Base-by-base conservation (phyloP, 805 yeast genomes). In the Candida ulmi region DNA sequence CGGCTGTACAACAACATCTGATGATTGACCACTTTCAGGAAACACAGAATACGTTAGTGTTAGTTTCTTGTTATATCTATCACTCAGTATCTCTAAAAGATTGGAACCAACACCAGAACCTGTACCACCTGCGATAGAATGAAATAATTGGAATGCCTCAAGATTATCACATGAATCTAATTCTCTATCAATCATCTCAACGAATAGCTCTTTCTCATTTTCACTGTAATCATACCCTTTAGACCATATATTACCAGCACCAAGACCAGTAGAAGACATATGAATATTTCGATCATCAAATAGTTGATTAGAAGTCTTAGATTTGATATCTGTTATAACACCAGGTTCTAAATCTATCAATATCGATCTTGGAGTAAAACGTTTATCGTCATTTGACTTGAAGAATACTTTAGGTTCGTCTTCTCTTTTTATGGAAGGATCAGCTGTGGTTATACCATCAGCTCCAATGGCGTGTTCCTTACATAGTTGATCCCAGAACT, bases 1-100 rank as follows among this genome's bases (percentile, higher is more conserved):
- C 0, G 99, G 98, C 57, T 93, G 98, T 5, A 95, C 96, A 16
- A 95, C 98, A n/a, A 90, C 97, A 52, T 91, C 98, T 2, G 95
- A 83, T 0, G 87, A 82, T 43, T 84, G 88, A 40, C 77, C 80
- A 35, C 79, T 74, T 27, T 74, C 75, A 1, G 96, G 96, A 55
- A 93, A 90, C 2, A 93, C 83, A 35, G 93, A 85, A 52, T 83
- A 85, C 0, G 98, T 88, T 42, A 85, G 85, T 8, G 86, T 67
- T 36, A 93, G 62, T 54, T 88, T 91, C 59, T 90, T 90, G 37
- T 83, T 78, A 57, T 79, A 91, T 39, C 88, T 66, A 58, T 93
- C 99, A 41, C 78, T 76, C 41, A 95, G 60, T 13, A 78, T 67
- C 58, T 93, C 97, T 29, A 93, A 62, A 33, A 93, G 50, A 41